Percentiles rank a stretch among this genome's conserved stretches.
Conservation (phyloP, 345 rosid species). For the Syzygium jambos region DNA sequence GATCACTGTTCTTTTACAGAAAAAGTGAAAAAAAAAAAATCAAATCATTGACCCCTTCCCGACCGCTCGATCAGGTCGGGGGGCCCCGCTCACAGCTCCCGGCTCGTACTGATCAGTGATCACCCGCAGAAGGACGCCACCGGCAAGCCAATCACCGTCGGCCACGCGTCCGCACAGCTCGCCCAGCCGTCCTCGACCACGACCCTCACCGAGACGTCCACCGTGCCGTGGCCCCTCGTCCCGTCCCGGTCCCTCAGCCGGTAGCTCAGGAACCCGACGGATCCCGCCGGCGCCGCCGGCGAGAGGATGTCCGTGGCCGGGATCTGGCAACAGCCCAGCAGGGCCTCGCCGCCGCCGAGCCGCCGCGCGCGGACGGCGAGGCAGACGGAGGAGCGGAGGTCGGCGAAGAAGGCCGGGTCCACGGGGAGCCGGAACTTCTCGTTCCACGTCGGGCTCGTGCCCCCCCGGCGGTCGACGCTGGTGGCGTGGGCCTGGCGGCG, state of each 20-base stretch:
- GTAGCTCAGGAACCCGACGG: slow-evolving; percentile 9
- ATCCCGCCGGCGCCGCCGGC: slow-evolving; percentile 4
- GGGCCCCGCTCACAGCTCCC: not conserved
- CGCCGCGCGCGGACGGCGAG: not conserved
- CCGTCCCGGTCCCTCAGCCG: slow-evolving; percentile 13
- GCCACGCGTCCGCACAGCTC: not conserved
- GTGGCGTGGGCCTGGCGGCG: not conserved
- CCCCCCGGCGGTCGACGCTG: not conserved
- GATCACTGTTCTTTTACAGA: not conserved
- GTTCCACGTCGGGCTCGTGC: slow-evolving; percentile 4
- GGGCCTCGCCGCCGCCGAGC: not conserved
- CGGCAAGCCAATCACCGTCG: slow-evolving; percentile 6
- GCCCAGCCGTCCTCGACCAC: not conserved
- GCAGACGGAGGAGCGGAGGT: not conserved
- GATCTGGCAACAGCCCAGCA: slow-evolving; percentile 10
- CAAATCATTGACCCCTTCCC: not conserved
- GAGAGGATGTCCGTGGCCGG: slow-evolving; percentile 6
- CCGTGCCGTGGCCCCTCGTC: slow-evolving; percentile 8
- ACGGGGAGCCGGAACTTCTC: slow-evolving; percentile 3
- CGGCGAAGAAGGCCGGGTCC: slow-evolving; percentile 3
- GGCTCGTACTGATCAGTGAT: not conserved
- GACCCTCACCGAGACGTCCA: slow-evolving; percentile 7
- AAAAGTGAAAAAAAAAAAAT: not conserved
- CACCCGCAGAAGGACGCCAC: not conserved
- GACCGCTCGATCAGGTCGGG: not conserved